phyloP scores from a whole-genome alignment of 1,284 basidiomycete species.

The Pseudomicrostroma phylloplanum region DNA sequence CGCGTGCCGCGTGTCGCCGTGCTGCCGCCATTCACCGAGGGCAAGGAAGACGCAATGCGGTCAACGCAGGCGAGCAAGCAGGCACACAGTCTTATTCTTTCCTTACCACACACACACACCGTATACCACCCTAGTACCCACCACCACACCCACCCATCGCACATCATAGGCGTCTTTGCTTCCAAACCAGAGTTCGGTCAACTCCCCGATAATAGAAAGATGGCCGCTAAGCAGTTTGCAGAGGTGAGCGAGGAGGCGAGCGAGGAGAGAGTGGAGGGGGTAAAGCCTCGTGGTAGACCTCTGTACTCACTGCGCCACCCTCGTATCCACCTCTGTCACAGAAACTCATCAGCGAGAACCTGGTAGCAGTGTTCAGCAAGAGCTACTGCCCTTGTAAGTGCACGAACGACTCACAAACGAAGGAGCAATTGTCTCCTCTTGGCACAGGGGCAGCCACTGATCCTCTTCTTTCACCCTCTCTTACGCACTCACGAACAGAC shows the following conservation, averaged over 20 bases:
- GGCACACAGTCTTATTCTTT: too few species aligned
- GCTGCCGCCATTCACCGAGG: too few species aligned
- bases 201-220: conserved; percentile 20
- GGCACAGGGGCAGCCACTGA: background rate
- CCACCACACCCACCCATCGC: background rate
- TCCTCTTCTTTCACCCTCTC: background rate
- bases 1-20: too few species aligned
- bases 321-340: conserved; percentile 8
- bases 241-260: conserved; percentile 21
- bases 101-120: too few species aligned
- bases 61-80: too few species aligned
- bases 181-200: conserved; percentile 11
- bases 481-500: conserved; percentile 16
- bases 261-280: too few species aligned
- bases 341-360: conserved; percentile 45
- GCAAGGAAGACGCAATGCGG: too few species aligned
- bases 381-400: conserved; percentile 39
- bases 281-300: background rate
- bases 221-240: conserved; percentile 48
- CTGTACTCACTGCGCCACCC: background rate
- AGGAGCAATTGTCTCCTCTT: conserved; percentile 15
- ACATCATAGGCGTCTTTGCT: conserved; percentile 22
- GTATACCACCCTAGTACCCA: too few species aligned
- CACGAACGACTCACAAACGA: conserved; percentile 3
- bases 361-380: conserved; percentile 53